Conservation (phyloP, 257 asterid species). For the Solanum chilense region DNA sequence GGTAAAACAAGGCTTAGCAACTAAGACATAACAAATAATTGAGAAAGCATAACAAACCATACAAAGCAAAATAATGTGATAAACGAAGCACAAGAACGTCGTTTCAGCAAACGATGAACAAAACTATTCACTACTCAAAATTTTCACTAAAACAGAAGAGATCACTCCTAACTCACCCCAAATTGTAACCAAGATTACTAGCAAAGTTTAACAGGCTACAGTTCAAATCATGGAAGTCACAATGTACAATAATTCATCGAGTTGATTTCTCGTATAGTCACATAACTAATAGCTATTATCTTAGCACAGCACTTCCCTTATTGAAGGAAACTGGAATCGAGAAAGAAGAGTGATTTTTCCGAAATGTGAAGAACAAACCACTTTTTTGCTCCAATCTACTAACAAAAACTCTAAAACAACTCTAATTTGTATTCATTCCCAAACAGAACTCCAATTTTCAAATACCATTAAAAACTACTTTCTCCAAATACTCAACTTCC, state of each 20-base stretch:
- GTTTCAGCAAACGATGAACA: neutral
- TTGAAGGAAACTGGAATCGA: neutral
- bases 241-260: neutral
- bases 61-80: neutral
- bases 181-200: neutral
- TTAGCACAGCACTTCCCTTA: neutral
- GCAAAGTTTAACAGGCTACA: neutral
- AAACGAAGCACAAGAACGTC: rapidly evolving
- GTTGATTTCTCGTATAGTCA: neutral
- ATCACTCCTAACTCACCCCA: neutral
- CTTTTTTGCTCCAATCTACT: neutral
- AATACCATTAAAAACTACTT: neutral
- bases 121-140: neutral
- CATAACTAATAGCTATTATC: neutral
- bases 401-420: neutral
- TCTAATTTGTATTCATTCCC: neutral
- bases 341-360: neutral
- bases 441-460: neutral
- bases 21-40: neutral
- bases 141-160: neutral
- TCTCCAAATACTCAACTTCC: neutral
- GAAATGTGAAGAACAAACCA: neutral
- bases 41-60: neutral
- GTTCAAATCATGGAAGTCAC: neutral
- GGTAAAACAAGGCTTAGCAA: neutral